Conservation (phyloP, 345 rosid species). For the Mangifera indica region DNA sequence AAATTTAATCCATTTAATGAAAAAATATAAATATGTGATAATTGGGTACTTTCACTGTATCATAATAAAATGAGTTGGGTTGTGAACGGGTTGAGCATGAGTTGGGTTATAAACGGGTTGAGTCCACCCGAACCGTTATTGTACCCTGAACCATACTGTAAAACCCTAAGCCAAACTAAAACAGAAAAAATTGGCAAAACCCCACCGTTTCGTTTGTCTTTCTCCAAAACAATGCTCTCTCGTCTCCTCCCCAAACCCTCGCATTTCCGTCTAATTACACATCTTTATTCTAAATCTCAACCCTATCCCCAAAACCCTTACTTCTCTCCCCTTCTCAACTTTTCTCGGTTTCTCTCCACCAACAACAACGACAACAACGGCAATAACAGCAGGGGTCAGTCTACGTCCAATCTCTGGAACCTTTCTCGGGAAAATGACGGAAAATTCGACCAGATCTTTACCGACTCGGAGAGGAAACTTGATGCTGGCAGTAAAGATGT, state of each 20-base stretch:
- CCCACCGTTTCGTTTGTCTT: background rate
- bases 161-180: conserved; percentile 4
- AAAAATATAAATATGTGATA: too few relatives aligned
- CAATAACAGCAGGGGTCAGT: conserved; percentile 24
- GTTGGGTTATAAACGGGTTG: too few relatives aligned
- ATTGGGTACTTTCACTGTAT: too few relatives aligned
- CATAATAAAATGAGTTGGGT: too few relatives aligned
- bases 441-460: conserved; percentile 36
- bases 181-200: background rate
- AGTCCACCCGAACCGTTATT: too few relatives aligned
- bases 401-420: conserved; percentile 45
- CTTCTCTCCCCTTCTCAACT: conserved; percentile 28
- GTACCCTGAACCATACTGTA: too few relatives aligned
- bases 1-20: too few relatives aligned
- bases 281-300: conserved; percentile 36
- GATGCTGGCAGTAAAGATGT: conserved; percentile 14
- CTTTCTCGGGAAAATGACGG: conserved; percentile 44
- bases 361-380: conserved; percentile 28
- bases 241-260: conserved; percentile 66
- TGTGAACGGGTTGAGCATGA: too few relatives aligned
- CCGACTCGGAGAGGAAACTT: conserved; percentile 39
- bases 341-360: conserved; percentile 41
- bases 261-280: conserved; percentile 47
- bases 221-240: conserved; percentile 51
- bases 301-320: conserved; percentile 16